Conservation (phyloP, 306 rosid species). For the Lagenaria siceraria region DNA sequence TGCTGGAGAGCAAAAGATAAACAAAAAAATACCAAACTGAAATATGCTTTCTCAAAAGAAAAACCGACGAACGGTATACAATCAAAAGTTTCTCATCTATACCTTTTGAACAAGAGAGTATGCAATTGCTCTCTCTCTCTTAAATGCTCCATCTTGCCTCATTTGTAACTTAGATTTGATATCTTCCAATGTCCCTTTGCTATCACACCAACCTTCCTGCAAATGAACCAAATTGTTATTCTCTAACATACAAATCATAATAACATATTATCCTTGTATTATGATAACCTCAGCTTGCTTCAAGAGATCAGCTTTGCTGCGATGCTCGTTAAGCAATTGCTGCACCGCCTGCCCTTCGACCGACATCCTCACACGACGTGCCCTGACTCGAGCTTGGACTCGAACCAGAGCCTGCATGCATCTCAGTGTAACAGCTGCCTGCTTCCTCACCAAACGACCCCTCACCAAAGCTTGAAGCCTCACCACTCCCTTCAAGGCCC, state of each 20-base stretch:
- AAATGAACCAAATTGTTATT: background rate
- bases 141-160: slow-evolving; percentile 93
- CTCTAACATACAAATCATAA: background rate
- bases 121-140: slow-evolving; percentile 90
- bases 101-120: slow-evolving; percentile 94
- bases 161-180: slow-evolving; percentile 64
- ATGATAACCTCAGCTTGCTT: slow-evolving; percentile 74
- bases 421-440: slow-evolving; percentile 90
- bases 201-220: slow-evolving; percentile 97
- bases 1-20: slow-evolving; percentile 31
- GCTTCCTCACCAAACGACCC: slow-evolving; percentile 90
- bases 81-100: background rate
- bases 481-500: slow-evolving; percentile 92
- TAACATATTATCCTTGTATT: background rate
- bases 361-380: slow-evolving; percentile 89
- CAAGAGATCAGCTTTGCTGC: slow-evolving; percentile 55
- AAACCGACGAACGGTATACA: background rate
- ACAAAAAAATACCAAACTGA: background rate
- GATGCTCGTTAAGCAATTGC: slow-evolving; percentile 49
- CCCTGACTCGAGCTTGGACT: slow-evolving; percentile 91
- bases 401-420: slow-evolving; percentile 99
- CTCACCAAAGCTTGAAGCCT: slow-evolving; percentile 95
- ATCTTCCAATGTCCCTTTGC: slow-evolving; percentile 70
- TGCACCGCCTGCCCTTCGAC: slow-evolving; percentile 90
- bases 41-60: background rate